Conservation (phyloP, 2,329 filamentous ascomycete species). For the Grosmannia clavigera region DNA sequence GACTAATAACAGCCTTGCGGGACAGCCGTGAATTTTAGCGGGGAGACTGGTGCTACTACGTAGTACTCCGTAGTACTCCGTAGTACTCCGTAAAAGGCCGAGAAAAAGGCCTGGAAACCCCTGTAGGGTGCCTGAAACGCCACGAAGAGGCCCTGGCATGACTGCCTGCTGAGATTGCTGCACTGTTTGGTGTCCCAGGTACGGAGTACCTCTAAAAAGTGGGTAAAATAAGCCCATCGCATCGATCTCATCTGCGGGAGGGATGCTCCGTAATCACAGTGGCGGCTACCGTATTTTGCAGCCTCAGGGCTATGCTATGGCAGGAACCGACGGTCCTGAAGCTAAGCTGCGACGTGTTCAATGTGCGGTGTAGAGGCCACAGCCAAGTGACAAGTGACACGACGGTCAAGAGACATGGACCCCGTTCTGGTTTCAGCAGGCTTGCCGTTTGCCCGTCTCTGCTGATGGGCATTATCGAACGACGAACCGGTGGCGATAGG, state of each 20-base stretch:
- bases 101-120: background rate
- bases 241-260: background rate
- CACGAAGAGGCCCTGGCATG: background rate
- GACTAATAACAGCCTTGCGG: background rate
- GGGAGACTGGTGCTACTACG: background rate
- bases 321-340: too few relatives aligned
- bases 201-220: background rate
- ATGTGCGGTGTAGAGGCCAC: too few relatives aligned
- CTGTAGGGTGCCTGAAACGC: background rate
- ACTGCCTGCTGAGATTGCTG: background rate
- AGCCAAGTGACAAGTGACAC: background rate
- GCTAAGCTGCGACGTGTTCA: too few relatives aligned
- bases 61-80: too few relatives aligned
- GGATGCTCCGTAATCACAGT: background rate
- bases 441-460: too few relatives aligned
- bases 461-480: background rate
- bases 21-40: background rate
- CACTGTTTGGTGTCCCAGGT: background rate
- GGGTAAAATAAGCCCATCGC: background rate
- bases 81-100: background rate
- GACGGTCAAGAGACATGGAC: background rate
- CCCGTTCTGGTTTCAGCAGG: too few relatives aligned
- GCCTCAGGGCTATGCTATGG: too few relatives aligned
- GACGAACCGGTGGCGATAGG: background rate
- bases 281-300: background rate